Evolutionary conservation across 768 basidiomycete species (phyloP), one percentile per base, ranked within the genome.

Genomic region (Ramaria sp.): DNA sequence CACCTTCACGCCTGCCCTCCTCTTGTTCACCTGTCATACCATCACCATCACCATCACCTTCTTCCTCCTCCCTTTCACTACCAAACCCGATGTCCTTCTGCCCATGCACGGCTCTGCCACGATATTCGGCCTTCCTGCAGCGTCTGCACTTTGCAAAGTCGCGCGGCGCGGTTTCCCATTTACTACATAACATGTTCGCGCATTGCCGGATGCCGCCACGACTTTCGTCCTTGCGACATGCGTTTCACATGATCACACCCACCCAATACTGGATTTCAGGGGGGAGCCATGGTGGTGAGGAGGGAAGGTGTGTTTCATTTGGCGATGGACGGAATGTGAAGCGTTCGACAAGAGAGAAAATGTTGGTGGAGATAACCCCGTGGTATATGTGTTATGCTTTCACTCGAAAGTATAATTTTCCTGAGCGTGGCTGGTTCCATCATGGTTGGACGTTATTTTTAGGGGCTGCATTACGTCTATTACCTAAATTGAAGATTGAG

Each of bases 211-310:
- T 93, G 10, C 96, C 96, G 50, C 93, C 93, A 34, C 84, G 72
- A 48, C 76, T 81, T 59, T 98, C 95, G 61, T 98, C 96, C 72
- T 99, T 98, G 65, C 95, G 74, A 70, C 96, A 99, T 12, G 96
- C 96, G 66, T 99, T 99, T 50, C 96, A 78, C 96, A 98, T 99
- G 63, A 98, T 96, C n/a, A 97, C 95, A 2, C 93, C 92, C 0
- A 95, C 96, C 96, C 96, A 98, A 62, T 97, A 96, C 68, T 96
- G 91, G 22, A 99, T 95, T 66, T 98, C 95, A 9, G 77, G 73
- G 0, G 93, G 91, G 7, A 93, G 70, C 47, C 81, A 75, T 3
- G 85, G 83, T 3, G 69, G 83, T 0, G 82, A 79, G 52, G 80
- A 81, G 5, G 78, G 79, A 51, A 84, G 70, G 58, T 84, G 81